Base-by-base conservation (phyloP, 2,329 filamentous ascomycete species). In the Penicillium sp. region DNA sequence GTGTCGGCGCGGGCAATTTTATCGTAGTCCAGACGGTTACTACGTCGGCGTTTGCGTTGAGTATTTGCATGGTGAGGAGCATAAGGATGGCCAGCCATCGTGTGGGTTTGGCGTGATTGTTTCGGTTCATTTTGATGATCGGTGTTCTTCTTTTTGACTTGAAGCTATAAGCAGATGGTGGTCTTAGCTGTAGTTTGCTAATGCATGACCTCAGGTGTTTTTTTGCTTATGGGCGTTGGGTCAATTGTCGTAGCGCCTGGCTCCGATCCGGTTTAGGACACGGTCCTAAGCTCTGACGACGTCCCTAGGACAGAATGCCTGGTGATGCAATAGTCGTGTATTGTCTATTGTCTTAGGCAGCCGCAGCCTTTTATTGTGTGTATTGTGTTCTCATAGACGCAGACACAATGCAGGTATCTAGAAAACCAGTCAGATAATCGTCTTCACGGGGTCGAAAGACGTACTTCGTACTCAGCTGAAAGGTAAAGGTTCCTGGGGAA, bases 1-100 rank as follows among this genome's bases (percentile, higher is more conserved):
- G 60, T 7, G 65, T 62, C 18, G 50, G 39, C 18, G 61, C 61
- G n/a, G 65, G 34, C 5, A 27, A 23, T 29, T 34, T 65, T 3
- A 64, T 60, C 13, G 64, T 61, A 16, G 68, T 55, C 35, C 59
- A 59, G 10, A 67, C 54, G 21, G 59, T 64, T 46, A 53, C 62
- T 6, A 60, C 52, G 21, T 51, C 25, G 3, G 57, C 47, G 4
- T 38, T 29, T 21, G 37, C 31, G 18, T 16, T 27, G n/a, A 23
- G 23, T n/a, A 39, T 45, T 48, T 39, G 35, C 16, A 35, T 35
- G 9, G 40, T 40, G 39, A 56, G 16, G 29, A 54, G 40, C 10
- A 38, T 15, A 32, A 29, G 16, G 25, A 50, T 49, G 46, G 46
- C 52, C 46, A 57, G 31, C 49, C 53, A 47, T 55, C 34, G 18